Conservation (phyloP, 257 asterid species). For the Coffea eugenioides region DNA sequence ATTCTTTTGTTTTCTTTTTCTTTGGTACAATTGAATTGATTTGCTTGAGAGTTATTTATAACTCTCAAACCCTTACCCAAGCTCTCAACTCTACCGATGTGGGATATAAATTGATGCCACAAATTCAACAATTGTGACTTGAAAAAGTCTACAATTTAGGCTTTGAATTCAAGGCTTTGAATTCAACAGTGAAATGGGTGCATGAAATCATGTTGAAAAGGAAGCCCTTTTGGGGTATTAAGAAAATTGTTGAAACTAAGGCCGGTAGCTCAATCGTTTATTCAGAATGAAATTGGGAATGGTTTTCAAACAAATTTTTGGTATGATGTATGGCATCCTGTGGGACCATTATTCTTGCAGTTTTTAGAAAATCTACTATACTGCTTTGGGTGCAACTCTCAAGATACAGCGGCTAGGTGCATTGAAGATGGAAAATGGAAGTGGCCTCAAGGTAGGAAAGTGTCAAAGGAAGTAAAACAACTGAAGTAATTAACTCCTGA, state of each 20-base stretch:
- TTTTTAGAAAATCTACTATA: background rate
- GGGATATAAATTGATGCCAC: too few relatives aligned
- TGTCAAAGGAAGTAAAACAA: rapidly evolving
- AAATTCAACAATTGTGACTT: background rate
- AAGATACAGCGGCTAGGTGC: too few relatives aligned
- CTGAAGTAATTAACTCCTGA: too few relatives aligned
- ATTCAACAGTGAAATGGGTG: background rate
- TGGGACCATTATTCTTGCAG: background rate
- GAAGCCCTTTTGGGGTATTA: background rate
- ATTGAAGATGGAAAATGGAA: background rate
- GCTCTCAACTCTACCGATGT: too few relatives aligned
- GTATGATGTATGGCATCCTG: background rate
- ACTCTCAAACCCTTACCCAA: too few relatives aligned
- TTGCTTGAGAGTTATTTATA: too few relatives aligned
- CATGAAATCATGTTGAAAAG: background rate
- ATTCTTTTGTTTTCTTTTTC: too few relatives aligned
- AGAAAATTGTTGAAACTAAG: too few relatives aligned
- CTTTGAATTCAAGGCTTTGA: too few relatives aligned
- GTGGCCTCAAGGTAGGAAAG: background rate
- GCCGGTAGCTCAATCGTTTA: rapidly evolving
- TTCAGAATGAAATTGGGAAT: background rate
- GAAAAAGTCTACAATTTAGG: too few relatives aligned
- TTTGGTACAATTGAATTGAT: too few relatives aligned
- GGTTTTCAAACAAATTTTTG: background rate
- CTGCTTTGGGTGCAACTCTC: background rate